Evolutionary conservation across 192 early-diverging fungal species (phyloP).

Genomic region (Gryganskiella cystojenkinii): DNA sequence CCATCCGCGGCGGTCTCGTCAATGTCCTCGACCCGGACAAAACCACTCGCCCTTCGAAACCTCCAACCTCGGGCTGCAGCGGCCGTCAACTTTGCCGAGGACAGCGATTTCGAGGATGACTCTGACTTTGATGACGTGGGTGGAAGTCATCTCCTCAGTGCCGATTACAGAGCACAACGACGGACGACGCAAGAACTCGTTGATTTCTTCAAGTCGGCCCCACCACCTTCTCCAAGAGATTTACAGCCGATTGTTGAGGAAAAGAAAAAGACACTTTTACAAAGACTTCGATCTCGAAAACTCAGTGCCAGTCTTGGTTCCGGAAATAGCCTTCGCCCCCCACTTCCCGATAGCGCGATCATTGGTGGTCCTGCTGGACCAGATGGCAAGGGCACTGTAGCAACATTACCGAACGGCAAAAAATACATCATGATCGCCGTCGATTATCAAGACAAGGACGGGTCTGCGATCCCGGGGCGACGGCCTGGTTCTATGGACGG

Average conservation of each 20-base stretch:
- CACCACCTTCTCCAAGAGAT: conserved; percentile 12
- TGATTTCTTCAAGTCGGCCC: conserved; percentile 40
- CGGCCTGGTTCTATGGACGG: too few relatives aligned
- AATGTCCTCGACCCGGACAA: not conserved
- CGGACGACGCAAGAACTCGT: conserved; percentile 29
- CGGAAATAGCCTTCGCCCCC: too few relatives aligned
- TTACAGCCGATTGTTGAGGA: conserved; percentile 23
- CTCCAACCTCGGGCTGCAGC: conserved; percentile 40
- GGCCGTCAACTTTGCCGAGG: conserved; percentile 28
- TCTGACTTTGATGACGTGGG: conserved; percentile 32
- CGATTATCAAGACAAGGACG: conserved; percentile 26
- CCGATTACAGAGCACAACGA: conserved; percentile 30
- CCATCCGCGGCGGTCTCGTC: too few relatives aligned
- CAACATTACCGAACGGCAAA: conserved; percentile 41
- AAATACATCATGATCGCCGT: conserved; percentile 53
- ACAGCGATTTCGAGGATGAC: conserved; percentile 16
- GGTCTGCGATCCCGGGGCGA: not conserved
- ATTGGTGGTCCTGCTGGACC: too few relatives aligned
- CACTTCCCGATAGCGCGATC: too few relatives aligned
- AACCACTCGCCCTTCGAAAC: conserved; percentile 8
- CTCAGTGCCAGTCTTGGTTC: not conserved
- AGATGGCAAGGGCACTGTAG: not conserved
- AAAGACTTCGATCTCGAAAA: conserved; percentile 28
- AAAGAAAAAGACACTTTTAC: conserved; percentile 36
- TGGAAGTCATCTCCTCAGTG: conserved; percentile 5